Base-by-base conservation (phyloP, 2,329 filamentous ascomycete species). In the Nemania sp. region DNA sequence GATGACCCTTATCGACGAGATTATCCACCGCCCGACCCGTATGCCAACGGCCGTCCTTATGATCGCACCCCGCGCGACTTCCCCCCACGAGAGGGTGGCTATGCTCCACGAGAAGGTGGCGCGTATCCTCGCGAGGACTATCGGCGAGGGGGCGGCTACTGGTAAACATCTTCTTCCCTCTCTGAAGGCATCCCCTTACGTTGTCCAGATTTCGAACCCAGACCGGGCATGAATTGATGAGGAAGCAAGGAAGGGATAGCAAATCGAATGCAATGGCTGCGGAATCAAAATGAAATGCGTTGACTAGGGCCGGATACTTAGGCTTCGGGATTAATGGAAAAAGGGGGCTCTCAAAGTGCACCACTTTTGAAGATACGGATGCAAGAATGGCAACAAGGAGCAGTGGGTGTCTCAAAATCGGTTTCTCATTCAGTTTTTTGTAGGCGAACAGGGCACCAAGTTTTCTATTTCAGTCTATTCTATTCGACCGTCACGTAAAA, bases 1-100 rank as follows among this genome's bases (percentile, higher is more conserved):
- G 90, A 92, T 60, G 91, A 95, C 69, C 88, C 89, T 32, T 95
- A 94, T 77, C 84, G 87, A 68, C 81, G 87, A 66, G 85, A 90
- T 72, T 84, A 89, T 34, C 84, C 87, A 65, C 85, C 86, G 50
- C 82, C 74, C 18, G 86, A 88, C 60, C 84, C 85, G 49, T 89
- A 89, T 68, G 79, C 76, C 67, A 84, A 83, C 65, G 83, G 82
- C 46, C 80, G 84, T 45, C 81, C 83, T 2, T 87, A 87, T 65
- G 83, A 86, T 56, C 81, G 83, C 17, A 81, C 81, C 39, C 79
- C 80, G 2, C 73, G 79, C 43, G 81, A 84, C 64, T 80, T 80
- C 57, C 80, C 80, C 37, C 77, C 82, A 9, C 77, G 82, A 43
- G 83, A 84, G 52, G 72, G 77, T 70, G 77, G 79, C 62, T 83